Evolutionary conservation across 1,284 basidiomycete genomes (phyloP).

Genomic region (Taiwanofungus camphoratus): DNA sequence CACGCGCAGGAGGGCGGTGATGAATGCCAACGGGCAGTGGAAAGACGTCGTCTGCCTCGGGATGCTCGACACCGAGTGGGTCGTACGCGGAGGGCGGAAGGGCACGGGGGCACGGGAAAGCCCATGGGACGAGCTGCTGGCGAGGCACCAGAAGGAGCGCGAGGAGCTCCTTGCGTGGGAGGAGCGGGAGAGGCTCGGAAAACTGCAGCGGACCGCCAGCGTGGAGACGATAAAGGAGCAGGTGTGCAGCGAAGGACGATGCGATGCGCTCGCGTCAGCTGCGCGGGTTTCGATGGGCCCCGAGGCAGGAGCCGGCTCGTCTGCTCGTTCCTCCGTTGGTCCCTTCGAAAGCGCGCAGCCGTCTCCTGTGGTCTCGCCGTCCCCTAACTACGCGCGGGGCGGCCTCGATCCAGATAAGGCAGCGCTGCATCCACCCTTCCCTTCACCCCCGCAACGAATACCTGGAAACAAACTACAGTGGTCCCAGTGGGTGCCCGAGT

Average conservation of each 20-base stretch:
- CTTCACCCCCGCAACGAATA: no score
- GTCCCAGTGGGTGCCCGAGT: no score
- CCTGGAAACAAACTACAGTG: no score
- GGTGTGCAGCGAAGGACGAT: neutral
- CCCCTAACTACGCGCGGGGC: neutral
- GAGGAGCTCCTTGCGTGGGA: constrained; percentile 53
- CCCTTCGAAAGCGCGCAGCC: neutral
- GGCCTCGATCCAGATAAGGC: neutral
- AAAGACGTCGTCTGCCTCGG: constrained; percentile 54
- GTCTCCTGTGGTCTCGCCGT: neutral
- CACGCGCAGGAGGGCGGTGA: constrained; percentile 45
- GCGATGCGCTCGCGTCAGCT: no score
- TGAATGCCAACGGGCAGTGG: constrained; percentile 42
- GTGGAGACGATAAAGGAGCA: constrained; percentile 27
- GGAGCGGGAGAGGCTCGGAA: constrained; percentile 11
- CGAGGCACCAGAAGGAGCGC: constrained; percentile 51
- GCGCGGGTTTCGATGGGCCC: neutral
- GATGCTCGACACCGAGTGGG: constrained; percentile 60
- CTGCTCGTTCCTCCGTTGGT: constrained; percentile 1
- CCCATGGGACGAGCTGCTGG: constrained; percentile 60
- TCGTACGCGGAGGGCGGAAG: constrained; percentile 25
- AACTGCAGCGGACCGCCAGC: constrained; percentile 23
- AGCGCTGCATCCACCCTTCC: no score
- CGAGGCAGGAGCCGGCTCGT: neutral
- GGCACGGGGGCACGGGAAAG: constrained; percentile 30